Conservation (phyloP, 75 land plant genomes). For the Sequoia sempervirens region DNA sequence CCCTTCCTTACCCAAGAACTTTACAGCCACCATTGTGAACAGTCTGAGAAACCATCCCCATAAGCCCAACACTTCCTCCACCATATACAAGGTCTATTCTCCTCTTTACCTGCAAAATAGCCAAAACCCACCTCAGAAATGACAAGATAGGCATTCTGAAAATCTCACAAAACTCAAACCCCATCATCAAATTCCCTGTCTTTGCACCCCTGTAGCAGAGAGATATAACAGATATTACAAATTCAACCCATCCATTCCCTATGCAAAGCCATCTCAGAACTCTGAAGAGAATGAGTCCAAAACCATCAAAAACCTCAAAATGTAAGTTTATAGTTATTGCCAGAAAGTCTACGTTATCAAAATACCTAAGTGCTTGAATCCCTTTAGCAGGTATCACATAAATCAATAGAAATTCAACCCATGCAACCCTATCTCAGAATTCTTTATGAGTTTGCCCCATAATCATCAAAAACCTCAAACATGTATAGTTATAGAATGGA, state of each 20-base stretch:
- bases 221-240: not conserved
- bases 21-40: slow-evolving; percentile 74
- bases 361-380: not conserved
- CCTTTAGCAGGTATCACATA: not conserved
- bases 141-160: not conserved
- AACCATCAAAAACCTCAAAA: not conserved
- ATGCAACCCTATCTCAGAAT: not conserved
- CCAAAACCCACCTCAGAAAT: slow-evolving; percentile 1
- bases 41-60: slow-evolving; percentile 75
- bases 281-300: not conserved
- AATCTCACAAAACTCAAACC: not conserved
- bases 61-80: slow-evolving; percentile 85
- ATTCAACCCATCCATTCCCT: not conserved
- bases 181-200: not conserved
- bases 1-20: slow-evolving; percentile 58
- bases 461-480: not conserved
- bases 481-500: not conserved
- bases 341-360: not conserved
- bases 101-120: slow-evolving; percentile 48
- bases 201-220: not conserved
- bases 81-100: slow-evolving; percentile 86
- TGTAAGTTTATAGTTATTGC: not conserved
- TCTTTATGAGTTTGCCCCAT: not conserved
- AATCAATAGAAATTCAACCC: not conserved
- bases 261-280: not conserved